phyloP scores from a whole-genome alignment of 1,284 basidiomycete genomes.

The Thecaphora frezii region DNA sequence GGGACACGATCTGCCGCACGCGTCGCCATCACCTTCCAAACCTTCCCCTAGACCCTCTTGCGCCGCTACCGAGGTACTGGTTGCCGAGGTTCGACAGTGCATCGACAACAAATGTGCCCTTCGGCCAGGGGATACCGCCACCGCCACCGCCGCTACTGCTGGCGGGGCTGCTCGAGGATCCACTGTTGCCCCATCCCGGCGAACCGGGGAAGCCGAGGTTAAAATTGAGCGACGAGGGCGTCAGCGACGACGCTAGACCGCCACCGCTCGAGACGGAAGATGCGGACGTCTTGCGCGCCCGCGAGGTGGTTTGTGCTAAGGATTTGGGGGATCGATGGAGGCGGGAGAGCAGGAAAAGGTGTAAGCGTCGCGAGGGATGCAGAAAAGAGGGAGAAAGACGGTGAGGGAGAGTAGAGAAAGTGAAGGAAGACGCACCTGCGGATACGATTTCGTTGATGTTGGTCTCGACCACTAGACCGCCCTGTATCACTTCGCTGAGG shows the following conservation, averaged over 20 bases:
- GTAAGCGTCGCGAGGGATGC: background rate
- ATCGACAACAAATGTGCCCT: slow-evolving; percentile 32
- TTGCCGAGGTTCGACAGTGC: slow-evolving; percentile 31
- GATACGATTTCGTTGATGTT: slow-evolving; percentile 86
- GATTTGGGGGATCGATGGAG: background rate
- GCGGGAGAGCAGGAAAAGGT: background rate
- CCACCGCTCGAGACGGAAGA: slow-evolving; percentile 7
- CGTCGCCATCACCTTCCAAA: background rate
- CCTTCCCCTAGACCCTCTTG: background rate
- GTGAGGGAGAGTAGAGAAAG: too few relatives aligned
- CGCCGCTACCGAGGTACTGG: slow-evolving; percentile 20
- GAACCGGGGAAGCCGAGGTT: slow-evolving; percentile 1
- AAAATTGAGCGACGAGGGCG: background rate
- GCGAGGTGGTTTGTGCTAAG: slow-evolving; percentile 17
- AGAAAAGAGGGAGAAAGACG: background rate
- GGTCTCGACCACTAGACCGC: slow-evolving; percentile 95
- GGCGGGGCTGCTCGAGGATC: background rate
- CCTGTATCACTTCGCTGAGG: slow-evolving; percentile 91
- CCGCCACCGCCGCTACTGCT: background rate
- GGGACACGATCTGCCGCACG: too few relatives aligned
- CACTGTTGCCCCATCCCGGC: background rate
- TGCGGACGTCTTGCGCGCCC: slow-evolving; percentile 18
- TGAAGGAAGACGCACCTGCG: slow-evolving; percentile 66
- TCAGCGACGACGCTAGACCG: slow-evolving; percentile 5
- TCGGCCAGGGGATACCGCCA: slow-evolving; percentile 22